Evolutionary conservation across 192 early-diverging fungal species (phyloP).

Genomic region (Gigaspora rosea): DNA sequence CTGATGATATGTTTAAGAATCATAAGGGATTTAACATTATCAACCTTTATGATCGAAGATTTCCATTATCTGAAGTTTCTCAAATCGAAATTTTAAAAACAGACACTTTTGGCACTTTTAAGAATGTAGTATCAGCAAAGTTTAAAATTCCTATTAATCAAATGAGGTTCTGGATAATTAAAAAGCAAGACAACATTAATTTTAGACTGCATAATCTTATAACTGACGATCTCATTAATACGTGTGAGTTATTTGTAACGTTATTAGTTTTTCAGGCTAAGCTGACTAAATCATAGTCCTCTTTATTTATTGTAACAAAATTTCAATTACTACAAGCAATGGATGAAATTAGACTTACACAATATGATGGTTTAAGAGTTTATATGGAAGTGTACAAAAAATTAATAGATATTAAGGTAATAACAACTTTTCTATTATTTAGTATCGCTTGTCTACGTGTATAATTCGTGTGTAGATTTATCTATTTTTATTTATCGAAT

Average conservation of each 20-base stretch:
- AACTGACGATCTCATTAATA: constrained; percentile 37
- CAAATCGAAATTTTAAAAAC: constrained; percentile 40
- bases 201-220: constrained; percentile 77
- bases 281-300: too few relatives aligned
- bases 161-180: constrained; percentile 84
- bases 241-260: constrained; percentile 41
- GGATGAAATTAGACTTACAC: too few relatives aligned
- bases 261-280: too few relatives aligned
- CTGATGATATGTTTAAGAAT: too few relatives aligned
- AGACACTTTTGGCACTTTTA: constrained; percentile 47
- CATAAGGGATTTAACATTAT: constrained; percentile 75
- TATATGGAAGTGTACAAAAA: too few relatives aligned
- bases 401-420: too few relatives aligned
- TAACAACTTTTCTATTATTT: too few relatives aligned
- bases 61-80: constrained; percentile 34
- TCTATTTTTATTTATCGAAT: not conserved
- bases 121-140: constrained; percentile 49
- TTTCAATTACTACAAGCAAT: too few relatives aligned
- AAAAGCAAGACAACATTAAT: constrained; percentile 89
- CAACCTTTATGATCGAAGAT: constrained; percentile 61
- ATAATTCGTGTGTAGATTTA: too few relatives aligned
- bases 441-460: too few relatives aligned
- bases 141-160: constrained; percentile 50
- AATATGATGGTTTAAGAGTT: too few relatives aligned
- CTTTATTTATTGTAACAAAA: too few relatives aligned